These are phyloP conservation scores for Coprinellus micaceus DNA, from an alignment of 768 basidiomycete species.

Conservation along the genomic window DNA sequence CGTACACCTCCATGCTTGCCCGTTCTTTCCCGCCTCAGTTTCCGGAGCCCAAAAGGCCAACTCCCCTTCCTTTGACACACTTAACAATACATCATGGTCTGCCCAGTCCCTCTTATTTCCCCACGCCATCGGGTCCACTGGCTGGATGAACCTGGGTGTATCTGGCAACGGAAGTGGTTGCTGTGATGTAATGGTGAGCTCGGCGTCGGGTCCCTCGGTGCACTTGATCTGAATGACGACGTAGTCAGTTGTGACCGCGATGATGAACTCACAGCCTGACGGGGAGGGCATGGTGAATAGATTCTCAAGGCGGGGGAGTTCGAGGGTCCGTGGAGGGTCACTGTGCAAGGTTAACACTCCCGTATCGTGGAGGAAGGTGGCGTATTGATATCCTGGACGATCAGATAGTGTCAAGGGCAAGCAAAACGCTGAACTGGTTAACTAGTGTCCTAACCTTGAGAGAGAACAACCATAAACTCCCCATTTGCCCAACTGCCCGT, in stretches of 20 bases:
- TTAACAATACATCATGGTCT: conserved; percentile 72
- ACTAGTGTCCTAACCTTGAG: conserved; percentile 43
- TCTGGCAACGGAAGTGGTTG: conserved; percentile 49
- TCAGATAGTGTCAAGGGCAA: background rate
- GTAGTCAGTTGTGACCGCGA: conserved; percentile 62
- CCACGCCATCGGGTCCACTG: conserved; percentile 90
- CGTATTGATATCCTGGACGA: conserved; percentile 47
- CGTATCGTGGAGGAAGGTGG: conserved; percentile 52
- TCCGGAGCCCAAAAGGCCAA: conserved; percentile 85
- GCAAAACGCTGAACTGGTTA: no score
- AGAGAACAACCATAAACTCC: conserved; percentile 69
- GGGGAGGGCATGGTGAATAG: conserved; percentile 66
- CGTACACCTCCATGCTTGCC: conserved; percentile 57
- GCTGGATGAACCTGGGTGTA: conserved; percentile 55
- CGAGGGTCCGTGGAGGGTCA: conserved; percentile 35
- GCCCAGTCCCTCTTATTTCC: conserved; percentile 35
- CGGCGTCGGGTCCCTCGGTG: conserved; percentile 29
- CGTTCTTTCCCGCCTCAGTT: conserved; percentile 16
- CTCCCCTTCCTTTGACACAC: conserved; percentile 71
- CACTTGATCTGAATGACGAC: conserved; percentile 57
- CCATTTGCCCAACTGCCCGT: conserved; percentile 51
- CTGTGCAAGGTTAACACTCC: conserved; percentile 53
- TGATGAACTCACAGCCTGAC: conserved; percentile 49
- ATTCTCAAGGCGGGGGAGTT: conserved; percentile 50
- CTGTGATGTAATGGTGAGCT: conserved; percentile 43